Evolutionary conservation across 2,329 filamentous ascomycete species (phyloP).

Genomic region (Aspergillus floridensis): DNA sequence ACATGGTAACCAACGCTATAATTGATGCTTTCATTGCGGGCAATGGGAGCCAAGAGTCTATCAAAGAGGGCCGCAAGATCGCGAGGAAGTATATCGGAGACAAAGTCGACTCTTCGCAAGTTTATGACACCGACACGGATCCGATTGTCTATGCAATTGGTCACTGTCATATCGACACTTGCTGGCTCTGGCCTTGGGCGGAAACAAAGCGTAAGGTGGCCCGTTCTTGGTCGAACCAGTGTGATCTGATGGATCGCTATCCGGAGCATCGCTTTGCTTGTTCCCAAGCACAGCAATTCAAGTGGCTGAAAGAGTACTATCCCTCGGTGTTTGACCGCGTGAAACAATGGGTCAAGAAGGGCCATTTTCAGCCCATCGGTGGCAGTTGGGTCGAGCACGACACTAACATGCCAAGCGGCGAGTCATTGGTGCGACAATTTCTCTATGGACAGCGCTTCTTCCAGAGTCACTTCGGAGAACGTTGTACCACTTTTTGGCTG

Average conservation of each 20-base stretch:
- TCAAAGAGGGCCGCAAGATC: conserved; percentile 76
- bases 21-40: conserved; percentile 86
- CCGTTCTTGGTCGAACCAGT: conserved; percentile 95
- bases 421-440: conserved; percentile 91
- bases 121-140: conserved; percentile 73
- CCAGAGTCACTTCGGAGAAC: conserved; percentile 83
- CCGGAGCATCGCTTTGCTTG: conserved; percentile 89
- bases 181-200: conserved; percentile 98
- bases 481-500: conserved; percentile 92
- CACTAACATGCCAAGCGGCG: conserved; percentile 93
- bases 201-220: conserved; percentile 97
- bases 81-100: conserved; percentile 79
- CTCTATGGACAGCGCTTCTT: conserved; percentile 94
- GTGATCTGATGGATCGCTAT: conserved; percentile 90
- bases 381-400: conserved; percentile 99
- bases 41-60: conserved; percentile 67
- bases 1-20: conserved; percentile 79
- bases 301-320: conserved; percentile 91
- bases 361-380: conserved; percentile 89
- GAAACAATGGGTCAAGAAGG: conserved; percentile 84
- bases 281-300: conserved; percentile 95
- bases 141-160: conserved; percentile 85
- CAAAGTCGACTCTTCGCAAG: conserved; percentile 74
- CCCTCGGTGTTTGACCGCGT: conserved; percentile 86
- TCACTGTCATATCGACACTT: conserved; percentile 96